phyloP scores from a whole-genome alignment of 2,329 filamentous ascomycete genomes.

The Cryphonectria carpinicola region DNA sequence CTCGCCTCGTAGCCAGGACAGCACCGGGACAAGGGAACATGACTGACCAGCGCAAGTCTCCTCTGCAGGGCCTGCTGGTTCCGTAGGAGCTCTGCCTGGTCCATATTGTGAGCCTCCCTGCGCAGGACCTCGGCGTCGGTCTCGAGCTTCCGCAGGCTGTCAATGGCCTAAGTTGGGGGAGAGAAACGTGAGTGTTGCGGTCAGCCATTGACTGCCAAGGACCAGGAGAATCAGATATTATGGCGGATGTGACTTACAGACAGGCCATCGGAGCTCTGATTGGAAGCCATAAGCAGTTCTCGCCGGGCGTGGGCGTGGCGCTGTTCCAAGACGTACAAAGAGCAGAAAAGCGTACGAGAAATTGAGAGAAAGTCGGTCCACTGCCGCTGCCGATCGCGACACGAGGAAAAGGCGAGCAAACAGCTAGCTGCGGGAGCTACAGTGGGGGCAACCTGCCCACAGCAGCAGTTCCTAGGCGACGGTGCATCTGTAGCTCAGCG shows the following conservation, averaged over 20 bases:
- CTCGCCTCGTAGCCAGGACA: neutral
- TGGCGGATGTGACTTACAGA: constrained; percentile 36
- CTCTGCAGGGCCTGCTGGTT: constrained; percentile 45
- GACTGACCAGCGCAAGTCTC: constrained; percentile 41
- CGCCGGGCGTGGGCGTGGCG: constrained; percentile 11
- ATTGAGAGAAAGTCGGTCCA: neutral
- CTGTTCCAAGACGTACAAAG: neutral
- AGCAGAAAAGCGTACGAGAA: neutral
- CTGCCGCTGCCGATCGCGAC: constrained; percentile 1
- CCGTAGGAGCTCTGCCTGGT: constrained; percentile 34
- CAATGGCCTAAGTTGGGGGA: constrained; percentile 36
- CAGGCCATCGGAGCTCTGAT: constrained; percentile 36
- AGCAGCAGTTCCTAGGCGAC: neutral
- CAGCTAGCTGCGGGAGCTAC: neutral
- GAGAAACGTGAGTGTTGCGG: neutral
- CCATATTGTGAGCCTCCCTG: constrained; percentile 42
- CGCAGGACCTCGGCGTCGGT: constrained; percentile 43
- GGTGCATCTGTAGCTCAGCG: neutral
- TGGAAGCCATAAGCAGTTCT: constrained; percentile 40
- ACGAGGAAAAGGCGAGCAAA: neutral
- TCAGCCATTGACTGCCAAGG: constrained; percentile 26
- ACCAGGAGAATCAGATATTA: constrained; percentile 30
- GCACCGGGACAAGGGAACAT: neutral
- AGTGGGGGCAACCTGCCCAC: neutral
- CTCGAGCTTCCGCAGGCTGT: constrained; percentile 46